These are phyloP conservation scores for Phanerodontia chrysosporium DNA, from an alignment of 768 basidiomycete species.

Conservation along the genomic window DNA sequence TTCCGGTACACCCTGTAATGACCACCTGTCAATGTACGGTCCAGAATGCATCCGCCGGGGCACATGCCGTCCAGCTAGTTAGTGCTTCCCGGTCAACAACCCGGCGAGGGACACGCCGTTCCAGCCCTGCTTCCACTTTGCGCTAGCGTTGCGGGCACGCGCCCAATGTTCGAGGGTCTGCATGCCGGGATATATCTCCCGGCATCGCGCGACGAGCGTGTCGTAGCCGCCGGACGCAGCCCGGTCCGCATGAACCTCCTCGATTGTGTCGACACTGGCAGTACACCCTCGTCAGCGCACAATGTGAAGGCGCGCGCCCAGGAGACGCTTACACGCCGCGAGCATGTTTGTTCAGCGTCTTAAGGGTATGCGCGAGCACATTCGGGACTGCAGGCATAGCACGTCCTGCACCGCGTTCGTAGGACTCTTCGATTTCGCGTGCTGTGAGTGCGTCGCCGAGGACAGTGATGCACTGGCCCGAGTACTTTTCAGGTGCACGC, in stretches of 20 bases:
- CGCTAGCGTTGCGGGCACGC: not conserved
- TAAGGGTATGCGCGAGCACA: not conserved
- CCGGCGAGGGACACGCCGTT: constrained; percentile 7
- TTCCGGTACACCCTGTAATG: constrained; percentile 52
- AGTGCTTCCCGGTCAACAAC: not conserved
- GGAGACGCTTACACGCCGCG: not conserved
- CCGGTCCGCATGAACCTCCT: constrained; percentile 4
- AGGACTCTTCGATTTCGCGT: not conserved
- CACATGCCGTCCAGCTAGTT: no score
- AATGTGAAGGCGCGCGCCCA: no score
- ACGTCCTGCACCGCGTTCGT: not conserved
- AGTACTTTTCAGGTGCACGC: not conserved
- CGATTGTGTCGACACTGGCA: constrained; percentile 9
- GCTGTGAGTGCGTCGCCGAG: not conserved
- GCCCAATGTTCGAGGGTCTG: constrained; percentile 12
- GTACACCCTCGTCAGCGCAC: no score
- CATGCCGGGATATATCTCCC: constrained; percentile 13
- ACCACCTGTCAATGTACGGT: not conserved
- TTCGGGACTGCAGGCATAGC: not conserved
- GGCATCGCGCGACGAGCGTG: not conserved
- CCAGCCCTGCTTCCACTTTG: constrained; percentile 5
- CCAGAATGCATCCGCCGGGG: not conserved
- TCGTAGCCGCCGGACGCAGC: not conserved
- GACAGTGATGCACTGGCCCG: not conserved
- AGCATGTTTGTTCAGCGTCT: not conserved